Conservation (phyloP, 192 early-diverging fungal species). For the Coemansia pectinata region DNA sequence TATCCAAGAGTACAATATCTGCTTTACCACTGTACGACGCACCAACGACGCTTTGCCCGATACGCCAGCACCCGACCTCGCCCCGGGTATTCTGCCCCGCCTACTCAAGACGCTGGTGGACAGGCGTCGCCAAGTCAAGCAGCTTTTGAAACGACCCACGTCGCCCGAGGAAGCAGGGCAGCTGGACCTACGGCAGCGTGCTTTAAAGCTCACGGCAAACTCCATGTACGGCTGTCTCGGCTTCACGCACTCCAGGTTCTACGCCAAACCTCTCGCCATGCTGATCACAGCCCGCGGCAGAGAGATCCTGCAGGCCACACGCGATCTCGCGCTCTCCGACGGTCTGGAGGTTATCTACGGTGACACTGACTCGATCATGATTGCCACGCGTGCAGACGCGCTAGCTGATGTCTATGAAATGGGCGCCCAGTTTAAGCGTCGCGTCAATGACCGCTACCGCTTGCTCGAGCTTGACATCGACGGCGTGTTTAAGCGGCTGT, state of each 20-base stretch:
- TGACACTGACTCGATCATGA: slow-evolving; percentile 99
- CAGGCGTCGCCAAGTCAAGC: slow-evolving; percentile 85
- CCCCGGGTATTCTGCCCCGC: slow-evolving; percentile 81
- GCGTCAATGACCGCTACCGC: slow-evolving; percentile 90
- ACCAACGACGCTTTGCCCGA: slow-evolving; percentile 69
- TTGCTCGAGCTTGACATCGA: slow-evolving; percentile 97
- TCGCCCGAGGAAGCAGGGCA: slow-evolving; percentile 60
- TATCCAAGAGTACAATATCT: slow-evolving; percentile 99
- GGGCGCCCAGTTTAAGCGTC: slow-evolving; percentile 77
- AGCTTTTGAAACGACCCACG: slow-evolving; percentile 77
- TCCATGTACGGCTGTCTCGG: slow-evolving; percentile 99
- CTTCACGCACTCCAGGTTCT: slow-evolving; percentile 89
- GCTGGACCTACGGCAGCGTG: slow-evolving; percentile 91
- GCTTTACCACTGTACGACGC: slow-evolving; percentile 93
- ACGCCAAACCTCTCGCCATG: slow-evolving; percentile 97
- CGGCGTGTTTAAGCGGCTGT: slow-evolving; percentile 84
- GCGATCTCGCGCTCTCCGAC: slow-evolving; percentile 75
- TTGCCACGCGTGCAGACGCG: slow-evolving; percentile 79
- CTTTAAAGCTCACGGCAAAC: slow-evolving; percentile 97
- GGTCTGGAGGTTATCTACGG: slow-evolving; percentile 97
- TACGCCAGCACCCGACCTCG: slow-evolving; percentile 64
- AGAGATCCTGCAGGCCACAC: slow-evolving; percentile 94
- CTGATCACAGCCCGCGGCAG: slow-evolving; percentile 93
- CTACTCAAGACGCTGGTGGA: slow-evolving; percentile 89
- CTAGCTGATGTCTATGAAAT: slow-evolving; percentile 75